phyloP scores from a whole-genome alignment of 495 filamentous ascomycete species.

The Lophium mytilinum region DNA sequence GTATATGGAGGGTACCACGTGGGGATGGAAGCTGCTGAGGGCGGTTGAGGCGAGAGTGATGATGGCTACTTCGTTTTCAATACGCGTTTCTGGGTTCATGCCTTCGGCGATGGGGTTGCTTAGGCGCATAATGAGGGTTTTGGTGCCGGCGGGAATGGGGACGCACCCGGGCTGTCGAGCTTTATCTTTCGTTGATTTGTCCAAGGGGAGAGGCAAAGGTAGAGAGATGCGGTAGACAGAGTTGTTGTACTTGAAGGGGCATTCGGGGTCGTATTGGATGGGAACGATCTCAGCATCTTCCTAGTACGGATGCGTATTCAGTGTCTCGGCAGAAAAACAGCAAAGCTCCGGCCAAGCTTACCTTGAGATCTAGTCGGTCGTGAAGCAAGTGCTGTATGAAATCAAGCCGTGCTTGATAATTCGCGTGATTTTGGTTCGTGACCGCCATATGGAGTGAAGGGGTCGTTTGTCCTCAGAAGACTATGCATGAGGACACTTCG shows the following conservation, averaged over 20 bases:
- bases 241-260: conserved; percentile 35
- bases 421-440: conserved; percentile 27
- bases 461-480: too few relatives aligned
- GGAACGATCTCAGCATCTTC: conserved; percentile 22
- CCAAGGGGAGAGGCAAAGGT: conserved; percentile 3
- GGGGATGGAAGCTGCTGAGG: conserved; percentile 22
- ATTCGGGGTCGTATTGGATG: conserved; percentile 31
- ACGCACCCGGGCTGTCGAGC: conserved; percentile 17
- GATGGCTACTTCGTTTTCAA: conserved; percentile 30
- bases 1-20: conserved; percentile 27
- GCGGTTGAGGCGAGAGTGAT: conserved; percentile 29
- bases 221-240: conserved; percentile 31
- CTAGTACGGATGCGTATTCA: background rate
- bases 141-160: conserved; percentile 20
- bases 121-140: conserved; percentile 28
- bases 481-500: too few relatives aligned
- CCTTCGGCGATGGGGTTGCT: conserved; percentile 27
- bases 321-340: background rate
- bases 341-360: background rate
- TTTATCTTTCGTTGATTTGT: background rate
- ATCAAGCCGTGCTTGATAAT: conserved; percentile 29
- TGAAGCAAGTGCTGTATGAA: conserved; percentile 19
- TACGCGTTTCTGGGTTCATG: conserved; percentile 25
- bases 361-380: conserved; percentile 4
- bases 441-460: too few relatives aligned